phyloP scores from a whole-genome alignment of 192 early-diverging fungal species.

The Oehlia diaphana region DNA sequence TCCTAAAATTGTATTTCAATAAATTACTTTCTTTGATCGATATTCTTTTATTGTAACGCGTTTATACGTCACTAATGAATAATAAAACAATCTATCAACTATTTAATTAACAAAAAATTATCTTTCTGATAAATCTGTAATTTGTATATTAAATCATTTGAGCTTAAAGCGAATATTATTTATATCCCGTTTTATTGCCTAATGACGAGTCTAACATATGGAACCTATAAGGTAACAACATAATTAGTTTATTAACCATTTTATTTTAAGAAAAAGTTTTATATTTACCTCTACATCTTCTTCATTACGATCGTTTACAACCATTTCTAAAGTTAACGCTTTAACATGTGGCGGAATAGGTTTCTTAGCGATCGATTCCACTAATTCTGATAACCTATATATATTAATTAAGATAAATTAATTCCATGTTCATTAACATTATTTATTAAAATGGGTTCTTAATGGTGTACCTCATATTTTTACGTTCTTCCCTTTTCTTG shows the following conservation, averaged over 20 bases:
- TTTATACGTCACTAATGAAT: too few relatives aligned
- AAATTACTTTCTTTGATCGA: too few relatives aligned
- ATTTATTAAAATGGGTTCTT: neutral
- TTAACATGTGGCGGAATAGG: slow-evolving; percentile 84
- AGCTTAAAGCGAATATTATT: too few relatives aligned
- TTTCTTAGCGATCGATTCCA: slow-evolving; percentile 80
- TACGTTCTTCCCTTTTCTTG: slow-evolving; percentile 80
- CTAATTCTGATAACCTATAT: slow-evolving; percentile 70
- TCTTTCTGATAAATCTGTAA: too few relatives aligned
- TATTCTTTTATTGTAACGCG: too few relatives aligned
- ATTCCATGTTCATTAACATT: neutral
- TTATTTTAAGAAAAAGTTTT: slow-evolving; percentile 12
- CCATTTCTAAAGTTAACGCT: slow-evolving; percentile 81
- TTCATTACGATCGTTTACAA: slow-evolving; percentile 82
- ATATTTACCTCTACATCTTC: slow-evolving; percentile 74
- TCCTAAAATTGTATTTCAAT: too few relatives aligned
- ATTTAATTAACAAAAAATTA: too few relatives aligned
- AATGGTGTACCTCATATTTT: slow-evolving; percentile 55
- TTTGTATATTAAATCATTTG: too few relatives aligned
- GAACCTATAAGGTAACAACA: slow-evolving; percentile 35
- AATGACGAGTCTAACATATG: slow-evolving; percentile 48
- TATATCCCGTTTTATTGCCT: slow-evolving; percentile 25
- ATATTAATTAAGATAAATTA: neutral
- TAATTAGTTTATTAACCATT: neutral
- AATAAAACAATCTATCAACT: too few relatives aligned